Conservation (phyloP, 495 filamentous ascomycete genomes). For the Choiromyces venosus region DNA sequence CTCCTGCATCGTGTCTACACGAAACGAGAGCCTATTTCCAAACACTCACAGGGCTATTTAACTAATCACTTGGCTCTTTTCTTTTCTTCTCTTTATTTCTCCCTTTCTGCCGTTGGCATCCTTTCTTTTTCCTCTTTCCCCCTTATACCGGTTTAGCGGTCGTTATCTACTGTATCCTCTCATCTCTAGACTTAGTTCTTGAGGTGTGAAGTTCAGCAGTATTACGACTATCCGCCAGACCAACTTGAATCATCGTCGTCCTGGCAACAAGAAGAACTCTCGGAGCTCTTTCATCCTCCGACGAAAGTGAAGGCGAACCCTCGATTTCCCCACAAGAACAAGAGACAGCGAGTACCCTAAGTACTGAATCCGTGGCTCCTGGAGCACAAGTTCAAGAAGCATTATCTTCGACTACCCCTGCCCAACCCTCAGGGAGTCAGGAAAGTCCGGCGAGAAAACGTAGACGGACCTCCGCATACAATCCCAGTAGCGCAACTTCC, state of each 20-base stretch:
- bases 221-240: constrained; percentile 41
- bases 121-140: constrained; percentile 14
- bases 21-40: neutral
- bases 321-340: constrained; percentile 20
- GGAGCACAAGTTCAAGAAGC: constrained; percentile 29
- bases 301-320: constrained; percentile 42
- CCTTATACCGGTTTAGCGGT: constrained; percentile 39
- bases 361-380: constrained; percentile 22
- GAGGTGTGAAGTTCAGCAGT: constrained; percentile 42
- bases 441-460: constrained; percentile 36
- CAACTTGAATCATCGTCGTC: constrained; percentile 40
- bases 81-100: constrained; percentile 7
- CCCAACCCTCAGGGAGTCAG: constrained; percentile 27
- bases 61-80: neutral
- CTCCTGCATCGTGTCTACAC: neutral
- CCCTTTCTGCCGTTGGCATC: constrained; percentile 11
- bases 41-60: neutral
- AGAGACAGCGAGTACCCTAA: constrained; percentile 18
- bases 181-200: constrained; percentile 42
- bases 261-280: constrained; percentile 44
- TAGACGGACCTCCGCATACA: constrained; percentile 40
- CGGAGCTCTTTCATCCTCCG: constrained; percentile 41
- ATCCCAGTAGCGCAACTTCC: constrained; percentile 26
- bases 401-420: constrained; percentile 28
- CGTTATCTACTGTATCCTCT: constrained; percentile 41